Evolutionary conservation across 257 asterid genomes (phyloP).

Genomic region (Marsdenia floribunda): DNA sequence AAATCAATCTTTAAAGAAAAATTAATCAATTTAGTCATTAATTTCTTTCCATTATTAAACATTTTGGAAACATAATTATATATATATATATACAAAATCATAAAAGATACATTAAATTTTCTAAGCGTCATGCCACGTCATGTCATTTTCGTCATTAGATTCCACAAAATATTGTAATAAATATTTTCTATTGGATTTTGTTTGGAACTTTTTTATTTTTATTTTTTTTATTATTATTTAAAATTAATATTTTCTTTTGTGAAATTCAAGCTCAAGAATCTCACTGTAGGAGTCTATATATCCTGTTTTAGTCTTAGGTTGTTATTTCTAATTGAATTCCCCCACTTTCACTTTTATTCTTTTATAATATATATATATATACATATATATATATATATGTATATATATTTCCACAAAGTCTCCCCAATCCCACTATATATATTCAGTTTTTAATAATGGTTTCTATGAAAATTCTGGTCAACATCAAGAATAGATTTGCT

Average conservation of each 20-base stretch:
- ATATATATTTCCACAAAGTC: background rate
- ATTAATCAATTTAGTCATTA: background rate
- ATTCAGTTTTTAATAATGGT: background rate
- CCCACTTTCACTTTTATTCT: background rate
- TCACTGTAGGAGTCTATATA: background rate
- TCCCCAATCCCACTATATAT: background rate
- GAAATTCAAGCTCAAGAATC: constrained; percentile 7
- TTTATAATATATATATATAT: background rate
- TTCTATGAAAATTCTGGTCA: background rate
- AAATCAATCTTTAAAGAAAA: no score
- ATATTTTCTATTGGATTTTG: background rate
- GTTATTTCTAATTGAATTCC: background rate
- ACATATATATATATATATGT: background rate
- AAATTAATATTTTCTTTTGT: background rate
- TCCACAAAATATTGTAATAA: background rate
- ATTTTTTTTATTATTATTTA: background rate
- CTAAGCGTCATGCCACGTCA: background rate
- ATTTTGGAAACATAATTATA: background rate
- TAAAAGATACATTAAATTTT: background rate
- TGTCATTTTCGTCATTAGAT: background rate
- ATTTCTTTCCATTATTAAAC: background rate
- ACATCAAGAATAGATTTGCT: constrained; percentile 5
- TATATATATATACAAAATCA: background rate
- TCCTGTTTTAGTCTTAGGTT: background rate
- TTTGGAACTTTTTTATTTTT: background rate